Conservation (phyloP, 2,329 filamentous ascomycete genomes). For the Talaromyces verruculosus region DNA sequence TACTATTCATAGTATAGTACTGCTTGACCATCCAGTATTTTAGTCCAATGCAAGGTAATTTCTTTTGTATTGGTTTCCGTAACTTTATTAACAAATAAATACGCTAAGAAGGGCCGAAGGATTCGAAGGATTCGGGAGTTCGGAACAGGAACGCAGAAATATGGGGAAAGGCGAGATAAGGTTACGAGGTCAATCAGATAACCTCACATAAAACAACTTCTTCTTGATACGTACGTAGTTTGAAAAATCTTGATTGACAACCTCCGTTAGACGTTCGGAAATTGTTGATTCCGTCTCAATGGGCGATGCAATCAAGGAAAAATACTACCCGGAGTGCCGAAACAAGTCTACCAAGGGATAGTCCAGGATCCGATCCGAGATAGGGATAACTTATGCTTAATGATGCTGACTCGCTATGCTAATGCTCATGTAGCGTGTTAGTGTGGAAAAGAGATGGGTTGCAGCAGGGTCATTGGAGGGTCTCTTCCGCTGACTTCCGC, state of each 20-base stretch:
- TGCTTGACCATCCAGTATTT: no score
- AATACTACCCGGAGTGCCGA: background rate
- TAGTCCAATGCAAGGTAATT: background rate
- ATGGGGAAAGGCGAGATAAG: background rate
- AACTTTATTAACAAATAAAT: background rate
- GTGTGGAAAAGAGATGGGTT: background rate
- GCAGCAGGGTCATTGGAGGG: background rate
- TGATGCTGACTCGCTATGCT: background rate
- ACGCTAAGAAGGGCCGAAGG: background rate
- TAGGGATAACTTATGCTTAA: background rate
- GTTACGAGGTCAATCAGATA: background rate
- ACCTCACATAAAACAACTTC: background rate
- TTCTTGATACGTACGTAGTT: background rate
- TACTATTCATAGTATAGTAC: no score
- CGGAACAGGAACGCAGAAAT: background rate
- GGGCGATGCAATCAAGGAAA: background rate
- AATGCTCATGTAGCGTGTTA: background rate
- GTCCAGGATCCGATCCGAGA: background rate
- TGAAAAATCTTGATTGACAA: background rate
- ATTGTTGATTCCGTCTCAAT: background rate
- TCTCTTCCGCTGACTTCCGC: constrained; percentile 2
- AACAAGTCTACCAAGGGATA: background rate
- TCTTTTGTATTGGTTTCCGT: background rate
- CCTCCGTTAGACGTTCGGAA: background rate
- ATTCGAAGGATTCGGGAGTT: background rate